Evolutionary conservation across 1,139 yeast species (phyloP).

Genomic region (Geotrichum macrosporum): DNA sequence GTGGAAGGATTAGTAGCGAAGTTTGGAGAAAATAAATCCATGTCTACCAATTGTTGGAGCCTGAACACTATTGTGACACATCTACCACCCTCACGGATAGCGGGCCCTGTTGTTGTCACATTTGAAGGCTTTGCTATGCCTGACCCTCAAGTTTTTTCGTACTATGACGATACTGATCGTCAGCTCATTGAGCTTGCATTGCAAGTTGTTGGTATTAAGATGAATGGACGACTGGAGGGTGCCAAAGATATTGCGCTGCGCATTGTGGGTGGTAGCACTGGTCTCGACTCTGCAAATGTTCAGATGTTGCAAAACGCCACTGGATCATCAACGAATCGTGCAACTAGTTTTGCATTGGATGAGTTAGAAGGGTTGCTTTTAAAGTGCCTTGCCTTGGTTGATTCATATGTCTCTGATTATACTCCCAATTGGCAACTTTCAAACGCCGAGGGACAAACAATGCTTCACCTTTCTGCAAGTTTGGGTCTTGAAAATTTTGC

Average conservation of each 20-base stretch:
- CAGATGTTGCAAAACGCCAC: slow-evolving; percentile 5
- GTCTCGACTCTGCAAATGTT: slow-evolving; percentile 16
- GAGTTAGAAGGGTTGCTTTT: slow-evolving; percentile 59
- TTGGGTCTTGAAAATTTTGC: slow-evolving; percentile 60
- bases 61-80: slow-evolving; percentile 83
- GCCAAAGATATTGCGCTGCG: slow-evolving; percentile 82
- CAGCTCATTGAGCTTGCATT: slow-evolving; percentile 84
- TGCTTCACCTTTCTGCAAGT: slow-evolving; percentile 72
- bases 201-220: slow-evolving; percentile 85
- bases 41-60: slow-evolving; percentile 91
- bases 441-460: slow-evolving; percentile 72
- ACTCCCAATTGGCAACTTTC: slow-evolving; percentile 72
- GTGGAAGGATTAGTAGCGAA: slow-evolving; percentile 73
- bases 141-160: slow-evolving; percentile 64
- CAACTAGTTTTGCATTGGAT: slow-evolving; percentile 36
- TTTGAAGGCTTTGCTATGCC: slow-evolving; percentile 45
- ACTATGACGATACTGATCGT: slow-evolving; percentile 87
- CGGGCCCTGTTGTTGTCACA: slow-evolving; percentile 85
- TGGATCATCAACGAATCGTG: slow-evolving; percentile 6
- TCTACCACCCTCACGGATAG: slow-evolving; percentile 76
- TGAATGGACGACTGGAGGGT: slow-evolving; percentile 88
- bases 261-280: slow-evolving; percentile 46
- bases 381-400: slow-evolving; percentile 60
- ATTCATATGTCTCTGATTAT: slow-evolving; percentile 50
- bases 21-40: slow-evolving; percentile 76